Evolutionary conservation across 768 basidiomycete genomes (phyloP).

Genomic region (Collybia sordida): DNA sequence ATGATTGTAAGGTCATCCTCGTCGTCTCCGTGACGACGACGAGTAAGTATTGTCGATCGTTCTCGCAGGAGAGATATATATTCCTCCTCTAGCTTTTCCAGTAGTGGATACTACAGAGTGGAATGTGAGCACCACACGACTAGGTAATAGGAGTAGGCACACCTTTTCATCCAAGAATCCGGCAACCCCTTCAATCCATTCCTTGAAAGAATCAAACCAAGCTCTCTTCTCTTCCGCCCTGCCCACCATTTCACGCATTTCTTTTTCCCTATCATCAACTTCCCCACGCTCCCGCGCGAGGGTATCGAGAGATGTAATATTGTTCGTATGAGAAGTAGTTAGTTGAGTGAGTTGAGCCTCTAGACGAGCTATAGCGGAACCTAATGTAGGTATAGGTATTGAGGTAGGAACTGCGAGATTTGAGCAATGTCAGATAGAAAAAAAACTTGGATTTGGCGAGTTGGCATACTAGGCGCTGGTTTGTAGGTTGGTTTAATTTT

Average conservation of each 20-base stretch:
- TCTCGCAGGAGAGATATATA: constrained; percentile 73
- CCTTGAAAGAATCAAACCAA: constrained; percentile 78
- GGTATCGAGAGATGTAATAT: constrained; percentile 53
- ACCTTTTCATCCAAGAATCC: constrained; percentile 89
- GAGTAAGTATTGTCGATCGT: constrained; percentile 63
- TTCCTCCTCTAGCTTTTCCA: constrained; percentile 80
- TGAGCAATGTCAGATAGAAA: constrained; percentile 13
- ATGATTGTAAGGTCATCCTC: constrained; percentile 77
- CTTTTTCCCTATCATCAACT: constrained; percentile 65
- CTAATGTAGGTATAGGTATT: constrained; percentile 64
- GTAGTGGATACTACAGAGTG: constrained; percentile 61
- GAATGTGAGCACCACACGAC: background rate
- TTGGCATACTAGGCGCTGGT: constrained; percentile 63
- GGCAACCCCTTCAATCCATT: constrained; percentile 82
- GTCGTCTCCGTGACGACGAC: constrained; percentile 74
- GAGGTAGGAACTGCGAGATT: constrained; percentile 58
- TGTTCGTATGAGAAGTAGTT: constrained; percentile 66
- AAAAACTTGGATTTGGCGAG: background rate
- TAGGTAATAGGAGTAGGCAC: background rate
- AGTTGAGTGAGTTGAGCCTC: constrained; percentile 58
- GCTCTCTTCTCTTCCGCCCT: constrained; percentile 75
- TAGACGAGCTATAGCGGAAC: constrained; percentile 58
- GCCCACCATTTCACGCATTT: constrained; percentile 73
- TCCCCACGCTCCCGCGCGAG: constrained; percentile 64
- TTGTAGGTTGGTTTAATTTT: constrained; percentile 62